Evolutionary conservation across 2,329 filamentous ascomycete genomes (phyloP).

Genomic region (Aspergillus sergii): DNA sequence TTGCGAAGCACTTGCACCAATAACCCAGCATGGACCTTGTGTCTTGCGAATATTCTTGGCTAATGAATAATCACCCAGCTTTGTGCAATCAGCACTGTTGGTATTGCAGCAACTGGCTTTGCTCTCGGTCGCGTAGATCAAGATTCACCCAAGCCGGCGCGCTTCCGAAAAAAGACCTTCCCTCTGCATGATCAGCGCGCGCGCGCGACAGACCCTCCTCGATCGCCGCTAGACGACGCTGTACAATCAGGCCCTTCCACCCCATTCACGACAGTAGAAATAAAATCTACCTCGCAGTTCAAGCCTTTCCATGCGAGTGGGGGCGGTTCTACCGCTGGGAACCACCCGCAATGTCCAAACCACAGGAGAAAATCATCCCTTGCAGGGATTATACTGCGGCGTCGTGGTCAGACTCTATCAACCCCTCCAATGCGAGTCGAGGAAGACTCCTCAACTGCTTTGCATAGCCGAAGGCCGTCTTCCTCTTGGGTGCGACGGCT

Average conservation of each 20-base stretch:
- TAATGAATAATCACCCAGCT: conserved; percentile 46
- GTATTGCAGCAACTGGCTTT: conserved; percentile 61
- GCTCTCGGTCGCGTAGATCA: conserved; percentile 57
- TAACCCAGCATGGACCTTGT: background rate
- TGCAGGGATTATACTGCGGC: conserved; percentile 34
- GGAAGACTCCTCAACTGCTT: conserved; percentile 28
- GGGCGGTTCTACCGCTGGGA: conserved; percentile 14
- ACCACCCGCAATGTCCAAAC: conserved; percentile 19
- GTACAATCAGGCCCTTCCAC: conserved; percentile 23
- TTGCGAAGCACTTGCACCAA: background rate
- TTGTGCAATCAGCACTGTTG: conserved; percentile 65
- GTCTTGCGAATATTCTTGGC: background rate
- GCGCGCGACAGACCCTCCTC: conserved; percentile 15
- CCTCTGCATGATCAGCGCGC: conserved; percentile 24
- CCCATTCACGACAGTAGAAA: conserved; percentile 18
- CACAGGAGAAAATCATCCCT: conserved; percentile 31
- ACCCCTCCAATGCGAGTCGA: conserved; percentile 31
- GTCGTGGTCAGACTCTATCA: conserved; percentile 41
- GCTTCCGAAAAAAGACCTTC: conserved; percentile 30
- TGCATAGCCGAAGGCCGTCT: conserved; percentile 42
- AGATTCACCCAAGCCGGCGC: conserved; percentile 32
- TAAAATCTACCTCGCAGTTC: conserved; percentile 15
- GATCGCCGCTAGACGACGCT: conserved; percentile 17
- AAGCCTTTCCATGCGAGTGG: conserved; percentile 17
- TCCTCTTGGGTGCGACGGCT: conserved; percentile 60